Evolutionary conservation across 129 eudicot genomes (phyloP).

Genomic region (Chrysanthemum seticuspe): DNA sequence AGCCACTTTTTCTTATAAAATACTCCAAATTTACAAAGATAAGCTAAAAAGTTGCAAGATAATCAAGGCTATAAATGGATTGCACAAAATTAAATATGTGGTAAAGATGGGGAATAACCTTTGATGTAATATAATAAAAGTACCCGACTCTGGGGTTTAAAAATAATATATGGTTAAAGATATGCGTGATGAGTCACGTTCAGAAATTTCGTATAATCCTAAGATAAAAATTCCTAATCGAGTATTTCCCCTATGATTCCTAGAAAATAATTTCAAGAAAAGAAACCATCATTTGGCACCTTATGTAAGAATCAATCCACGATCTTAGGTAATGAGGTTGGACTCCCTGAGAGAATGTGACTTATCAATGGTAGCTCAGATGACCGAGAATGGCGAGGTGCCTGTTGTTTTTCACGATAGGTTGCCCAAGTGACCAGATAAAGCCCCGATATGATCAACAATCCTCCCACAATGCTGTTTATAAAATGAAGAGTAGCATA

Average conservation of each 20-base stretch:
- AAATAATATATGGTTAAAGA: slow-evolving; percentile 29
- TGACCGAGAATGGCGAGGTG: slow-evolving; percentile 43
- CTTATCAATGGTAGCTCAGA: slow-evolving; percentile 60
- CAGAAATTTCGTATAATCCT: slow-evolving; percentile 27
- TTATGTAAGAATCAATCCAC: slow-evolving; percentile 41
- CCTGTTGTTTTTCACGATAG: slow-evolving; percentile 64
- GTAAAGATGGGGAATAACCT: too few relatives aligned
- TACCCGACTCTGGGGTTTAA: slow-evolving; percentile 3
- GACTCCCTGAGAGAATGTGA: slow-evolving; percentile 65
- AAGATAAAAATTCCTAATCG: slow-evolving; percentile 24
- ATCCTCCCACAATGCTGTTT: slow-evolving; percentile 86
- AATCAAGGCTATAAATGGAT: too few relatives aligned
- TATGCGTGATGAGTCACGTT: slow-evolving; percentile 14
- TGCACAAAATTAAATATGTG: too few relatives aligned
- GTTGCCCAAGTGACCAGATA: slow-evolving; percentile 98
- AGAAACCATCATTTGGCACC: slow-evolving; percentile 6
- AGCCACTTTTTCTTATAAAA: too few relatives aligned
- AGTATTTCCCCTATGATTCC: slow-evolving; percentile 15
- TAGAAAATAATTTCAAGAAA: neutral
- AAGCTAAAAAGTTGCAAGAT: too few relatives aligned
- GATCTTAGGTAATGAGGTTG: slow-evolving; percentile 58
- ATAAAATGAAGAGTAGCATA: neutral
- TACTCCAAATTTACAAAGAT: too few relatives aligned
- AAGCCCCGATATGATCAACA: slow-evolving; percentile 76
- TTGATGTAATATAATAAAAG: neutral